Conservation (phyloP, 176 grass and related monocot species). For the Themeda triandra region DNA sequence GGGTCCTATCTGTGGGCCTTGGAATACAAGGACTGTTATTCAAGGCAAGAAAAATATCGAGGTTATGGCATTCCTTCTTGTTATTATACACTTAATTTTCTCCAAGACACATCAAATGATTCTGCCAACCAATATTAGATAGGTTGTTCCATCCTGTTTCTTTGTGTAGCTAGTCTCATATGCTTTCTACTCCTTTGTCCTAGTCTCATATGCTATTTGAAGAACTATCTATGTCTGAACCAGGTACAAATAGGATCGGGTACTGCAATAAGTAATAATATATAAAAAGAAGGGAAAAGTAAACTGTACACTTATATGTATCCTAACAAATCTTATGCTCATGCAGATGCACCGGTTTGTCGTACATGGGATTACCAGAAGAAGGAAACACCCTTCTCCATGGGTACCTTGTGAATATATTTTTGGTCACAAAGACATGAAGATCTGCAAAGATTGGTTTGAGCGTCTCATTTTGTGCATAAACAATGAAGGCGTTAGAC, state of each 20-base stretch:
- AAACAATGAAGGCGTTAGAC: slow-evolving; percentile 50
- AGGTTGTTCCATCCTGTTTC: background rate
- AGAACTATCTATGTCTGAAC: too few relatives aligned
- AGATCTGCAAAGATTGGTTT: slow-evolving; percentile 69
- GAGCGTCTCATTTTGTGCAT: slow-evolving; percentile 42
- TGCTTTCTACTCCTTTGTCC: background rate
- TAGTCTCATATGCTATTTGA: background rate
- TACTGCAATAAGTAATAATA: background rate
- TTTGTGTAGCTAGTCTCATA: background rate
- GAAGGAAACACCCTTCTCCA: slow-evolving; percentile 47
- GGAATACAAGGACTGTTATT: slow-evolving; percentile 37
- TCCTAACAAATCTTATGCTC: slow-evolving; percentile 28
- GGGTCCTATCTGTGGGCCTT: slow-evolving; percentile 53
- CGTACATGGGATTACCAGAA: slow-evolving; percentile 44
- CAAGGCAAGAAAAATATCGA: slow-evolving; percentile 43
- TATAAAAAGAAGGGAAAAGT: background rate
- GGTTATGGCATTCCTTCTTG: slow-evolving; percentile 52
- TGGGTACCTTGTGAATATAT: slow-evolving; percentile 74
- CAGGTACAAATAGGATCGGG: background rate
- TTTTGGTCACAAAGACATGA: slow-evolving; percentile 71
- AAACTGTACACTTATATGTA: background rate
- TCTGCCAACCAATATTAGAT: slow-evolving; percentile 2
- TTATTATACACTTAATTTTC: slow-evolving; percentile 34
- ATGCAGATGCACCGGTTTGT: slow-evolving; percentile 81
- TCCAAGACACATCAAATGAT: background rate